A percentile compares a stretch with the other conserved stretches of the same genome.
These are phyloP conservation scores for Aethionema arabicum DNA, from an alignment of 345 rosid species.

Conservation along the genomic window DNA sequence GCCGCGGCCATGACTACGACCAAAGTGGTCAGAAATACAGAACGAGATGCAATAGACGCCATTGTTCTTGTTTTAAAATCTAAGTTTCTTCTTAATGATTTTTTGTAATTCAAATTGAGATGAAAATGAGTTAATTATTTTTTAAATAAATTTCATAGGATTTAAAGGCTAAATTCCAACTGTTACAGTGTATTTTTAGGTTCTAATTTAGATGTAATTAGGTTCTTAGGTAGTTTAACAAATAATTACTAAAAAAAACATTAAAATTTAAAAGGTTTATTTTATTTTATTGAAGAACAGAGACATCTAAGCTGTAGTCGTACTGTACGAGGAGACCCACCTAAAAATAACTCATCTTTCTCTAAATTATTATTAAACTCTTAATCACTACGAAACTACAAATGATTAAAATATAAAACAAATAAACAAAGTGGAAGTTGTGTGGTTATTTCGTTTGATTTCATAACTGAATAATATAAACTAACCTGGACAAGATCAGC, in stretches of 20 bases:
- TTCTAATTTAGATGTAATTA: slow-evolving; percentile 21
- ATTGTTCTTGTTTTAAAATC: slow-evolving; percentile 29
- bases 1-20: slow-evolving; percentile 23
- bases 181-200: background rate
- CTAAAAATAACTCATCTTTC: slow-evolving; percentile 14
- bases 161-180: background rate
- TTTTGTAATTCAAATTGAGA: background rate
- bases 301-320: slow-evolving; percentile 25
- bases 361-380: slow-evolving; percentile 11
- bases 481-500: background rate
- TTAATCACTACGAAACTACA: slow-evolving; percentile 3
- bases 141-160: slow-evolving; percentile 1
- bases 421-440: slow-evolving; percentile 11
- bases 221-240: background rate
- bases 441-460: slow-evolving; percentile 17
- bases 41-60: slow-evolving; percentile 13
- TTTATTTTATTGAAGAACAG: slow-evolving; percentile 12
- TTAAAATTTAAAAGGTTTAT: slow-evolving; percentile 10
- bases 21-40: slow-evolving; percentile 36
- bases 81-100: slow-evolving; percentile 14
- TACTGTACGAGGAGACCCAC: slow-evolving; percentile 29
- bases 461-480: background rate
- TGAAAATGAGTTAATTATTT: background rate
- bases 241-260: slow-evolving; percentile 5
- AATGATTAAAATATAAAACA: background rate